Evolutionary conservation across 106 monocot species (phyloP), one percentile per base, ranked within the genome.

Genomic region (Cymbidium sinense): DNA sequence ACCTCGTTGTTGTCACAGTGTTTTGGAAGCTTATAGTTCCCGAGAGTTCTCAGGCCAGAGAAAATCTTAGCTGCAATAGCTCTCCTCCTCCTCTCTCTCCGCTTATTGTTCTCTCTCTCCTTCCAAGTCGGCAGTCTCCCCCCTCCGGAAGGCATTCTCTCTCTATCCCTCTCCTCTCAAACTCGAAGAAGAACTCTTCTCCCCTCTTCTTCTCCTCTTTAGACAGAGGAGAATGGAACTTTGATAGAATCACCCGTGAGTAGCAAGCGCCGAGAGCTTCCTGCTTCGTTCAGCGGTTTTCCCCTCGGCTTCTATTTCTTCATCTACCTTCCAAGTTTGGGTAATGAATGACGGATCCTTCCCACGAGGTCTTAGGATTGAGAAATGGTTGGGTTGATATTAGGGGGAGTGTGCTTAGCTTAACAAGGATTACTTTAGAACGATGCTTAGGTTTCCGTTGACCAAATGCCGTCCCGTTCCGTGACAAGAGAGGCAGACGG

Each of bases 1-100:
- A 85, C 85, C 74, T 85, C 85, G 81, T 85, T 85, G 81, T 85
- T 85, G 69, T 85, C 85, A 64, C 85, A 85, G 77, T 85, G 85
- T 54, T 80, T 80, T 5, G 80, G 85, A 6, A 85, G 81, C 72
- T 81, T 85, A 20, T 81, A 85, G 78, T 81, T 81, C 19, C 85
- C 85, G 52, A 73, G 74, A 21, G 81, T 65, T 62, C 85, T 81
- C 64, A 82, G 50, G 3, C 81, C 85, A 2, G 85, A 30, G 54
- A 75, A 82, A 36, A 85, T 82, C 81, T 85, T 85, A 19, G 85
- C 85, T 3, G 85, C 85, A 17, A 85, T 82, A 39, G 81, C 85
- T 65, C 81, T 73, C 52, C 81, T 72, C 75, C 79, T 73, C 74
- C 81, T 20, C 81, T 85, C 85, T 67, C 85, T 77, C 75, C 81